Evolutionary conservation across 805 yeast species (phyloP).

Genomic region (Maudiozyma bulderi): DNA sequence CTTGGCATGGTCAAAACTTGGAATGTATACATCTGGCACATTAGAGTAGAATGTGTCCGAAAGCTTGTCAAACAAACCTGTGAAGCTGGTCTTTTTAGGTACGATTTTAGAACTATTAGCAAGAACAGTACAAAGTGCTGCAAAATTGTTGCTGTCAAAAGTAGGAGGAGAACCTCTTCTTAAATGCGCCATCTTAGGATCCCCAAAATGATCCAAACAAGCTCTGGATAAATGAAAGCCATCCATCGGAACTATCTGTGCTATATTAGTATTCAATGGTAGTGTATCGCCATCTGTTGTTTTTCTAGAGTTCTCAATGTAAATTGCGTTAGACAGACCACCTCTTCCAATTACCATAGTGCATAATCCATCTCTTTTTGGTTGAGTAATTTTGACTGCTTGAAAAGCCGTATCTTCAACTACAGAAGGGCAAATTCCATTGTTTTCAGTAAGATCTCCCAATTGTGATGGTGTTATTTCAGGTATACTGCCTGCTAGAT

Average conservation of each 20-base stretch:
- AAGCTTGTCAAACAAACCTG: conserved; percentile 10
- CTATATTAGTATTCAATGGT: conserved; percentile 17
- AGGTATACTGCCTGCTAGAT: conserved; percentile 5
- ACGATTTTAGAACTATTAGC: conserved; percentile 12
- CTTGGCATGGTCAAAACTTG: conserved; percentile 66
- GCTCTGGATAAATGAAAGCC: conserved; percentile 60
- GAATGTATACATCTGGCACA: conserved; percentile 38
- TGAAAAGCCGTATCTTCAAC: conserved; percentile 18
- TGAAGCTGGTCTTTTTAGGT: conserved; percentile 8
- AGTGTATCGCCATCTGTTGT: conserved; percentile 1
- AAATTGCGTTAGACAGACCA: conserved; percentile 22
- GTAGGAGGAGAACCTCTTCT: conserved; percentile 83
- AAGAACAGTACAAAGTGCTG: conserved; percentile 16
- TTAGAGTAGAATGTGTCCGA: conserved; percentile 11
- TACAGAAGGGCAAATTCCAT: conserved; percentile 10
- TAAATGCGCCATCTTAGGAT: conserved; percentile 47
- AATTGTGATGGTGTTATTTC: conserved; percentile 5
- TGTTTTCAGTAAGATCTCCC: conserved; percentile 8
- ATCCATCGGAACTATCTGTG: conserved; percentile 58
- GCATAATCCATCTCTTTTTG: conserved; percentile 7
- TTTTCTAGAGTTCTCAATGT: conserved; percentile 2
- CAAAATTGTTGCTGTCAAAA: conserved; percentile 49
- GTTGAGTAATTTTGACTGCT: conserved; percentile 11
- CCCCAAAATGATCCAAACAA: conserved; percentile 38
- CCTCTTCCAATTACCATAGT: conserved; percentile 22